A percentile compares a stretch with the other conserved stretches of the same genome.
Conservation (phyloP, 2,329 filamentous ascomycete species). For the Dactylella cylindrospora region DNA sequence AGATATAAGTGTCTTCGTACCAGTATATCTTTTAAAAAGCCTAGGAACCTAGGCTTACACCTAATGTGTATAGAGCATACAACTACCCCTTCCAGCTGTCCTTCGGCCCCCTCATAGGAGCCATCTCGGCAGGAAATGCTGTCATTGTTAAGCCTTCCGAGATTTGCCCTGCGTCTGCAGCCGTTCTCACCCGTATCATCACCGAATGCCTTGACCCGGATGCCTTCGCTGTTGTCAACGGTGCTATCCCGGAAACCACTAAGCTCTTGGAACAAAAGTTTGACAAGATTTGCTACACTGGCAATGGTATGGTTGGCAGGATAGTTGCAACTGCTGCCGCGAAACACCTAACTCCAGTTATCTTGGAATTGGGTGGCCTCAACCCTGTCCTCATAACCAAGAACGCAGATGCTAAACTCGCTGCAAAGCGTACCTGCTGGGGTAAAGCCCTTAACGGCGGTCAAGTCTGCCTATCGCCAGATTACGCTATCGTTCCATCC, state of each 20-base stretch:
- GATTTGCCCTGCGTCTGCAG: constrained; percentile 71
- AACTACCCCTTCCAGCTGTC: constrained; percentile 89
- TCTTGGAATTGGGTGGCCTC: constrained; percentile 83
- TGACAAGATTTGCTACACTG: constrained; percentile 98
- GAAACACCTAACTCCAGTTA: constrained; percentile 80
- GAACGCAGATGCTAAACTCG: constrained; percentile 74
- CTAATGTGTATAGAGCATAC: constrained; percentile 63
- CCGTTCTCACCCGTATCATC: constrained; percentile 76
- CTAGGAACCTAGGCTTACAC: constrained; percentile 9
- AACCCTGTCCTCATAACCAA: constrained; percentile 92
- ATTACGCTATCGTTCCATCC: constrained; percentile 81
- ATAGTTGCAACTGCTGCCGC: constrained; percentile 90
- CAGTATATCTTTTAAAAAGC: background rate
- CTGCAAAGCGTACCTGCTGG: constrained; percentile 83
- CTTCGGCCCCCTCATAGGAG: constrained; percentile 77
- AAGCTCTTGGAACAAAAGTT: constrained; percentile 83
- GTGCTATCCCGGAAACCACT: constrained; percentile 75
- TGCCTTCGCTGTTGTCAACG: constrained; percentile 77
- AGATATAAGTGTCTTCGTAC: background rate
- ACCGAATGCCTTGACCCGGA: constrained; percentile 73
- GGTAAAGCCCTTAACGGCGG: constrained; percentile 83
- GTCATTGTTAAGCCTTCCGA: constrained; percentile 90
- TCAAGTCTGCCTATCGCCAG: constrained; percentile 89
- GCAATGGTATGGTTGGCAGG: constrained; percentile 73
- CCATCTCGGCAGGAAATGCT: constrained; percentile 89